phyloP scores from a whole-genome alignment of 257 asterid genomes.

The Lavandula angustifolia region DNA sequence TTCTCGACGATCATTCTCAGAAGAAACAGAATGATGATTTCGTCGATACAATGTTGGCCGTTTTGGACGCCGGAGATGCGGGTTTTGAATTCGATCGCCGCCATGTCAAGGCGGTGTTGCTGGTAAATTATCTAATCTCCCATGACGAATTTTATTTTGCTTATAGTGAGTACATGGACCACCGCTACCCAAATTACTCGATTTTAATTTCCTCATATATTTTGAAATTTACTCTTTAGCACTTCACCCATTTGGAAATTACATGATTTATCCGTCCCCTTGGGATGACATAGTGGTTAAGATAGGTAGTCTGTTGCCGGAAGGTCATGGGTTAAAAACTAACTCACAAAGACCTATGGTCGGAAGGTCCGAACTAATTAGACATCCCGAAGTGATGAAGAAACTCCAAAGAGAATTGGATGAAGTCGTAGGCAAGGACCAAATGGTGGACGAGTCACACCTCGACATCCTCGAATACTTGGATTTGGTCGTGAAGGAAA shows the following conservation, averaged over 20 bases:
- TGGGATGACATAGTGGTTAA: no score
- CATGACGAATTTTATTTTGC: no score
- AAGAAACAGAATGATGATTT: constrained; percentile 24
- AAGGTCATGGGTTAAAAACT: no score
- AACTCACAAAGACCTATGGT: no score
- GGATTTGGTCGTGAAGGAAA: constrained; percentile 34
- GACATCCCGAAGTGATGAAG: constrained; percentile 20
- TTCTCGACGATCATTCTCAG: constrained; percentile 37
- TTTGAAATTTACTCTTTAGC: no score
- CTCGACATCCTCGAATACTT: constrained; percentile 36
- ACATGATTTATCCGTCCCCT: no score
- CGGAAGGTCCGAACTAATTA: constrained; percentile 16
- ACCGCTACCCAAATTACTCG: no score
- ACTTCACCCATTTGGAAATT: no score
- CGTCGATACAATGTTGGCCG: constrained; percentile 36
- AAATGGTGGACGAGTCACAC: constrained; percentile 32
- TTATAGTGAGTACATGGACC: no score
- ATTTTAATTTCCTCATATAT: no score
- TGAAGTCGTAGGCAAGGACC: constrained; percentile 24
- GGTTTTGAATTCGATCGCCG: constrained; percentile 43
- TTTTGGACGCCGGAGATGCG: constrained; percentile 39
- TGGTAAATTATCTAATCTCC: constrained; percentile 28
- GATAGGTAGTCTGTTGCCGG: no score
- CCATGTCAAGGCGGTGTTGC: constrained; percentile 42
- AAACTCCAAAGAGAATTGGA: constrained; percentile 36